Base-by-base conservation (phyloP, 306 rosid genomes). In the Aeschynomene evenia region DNA sequence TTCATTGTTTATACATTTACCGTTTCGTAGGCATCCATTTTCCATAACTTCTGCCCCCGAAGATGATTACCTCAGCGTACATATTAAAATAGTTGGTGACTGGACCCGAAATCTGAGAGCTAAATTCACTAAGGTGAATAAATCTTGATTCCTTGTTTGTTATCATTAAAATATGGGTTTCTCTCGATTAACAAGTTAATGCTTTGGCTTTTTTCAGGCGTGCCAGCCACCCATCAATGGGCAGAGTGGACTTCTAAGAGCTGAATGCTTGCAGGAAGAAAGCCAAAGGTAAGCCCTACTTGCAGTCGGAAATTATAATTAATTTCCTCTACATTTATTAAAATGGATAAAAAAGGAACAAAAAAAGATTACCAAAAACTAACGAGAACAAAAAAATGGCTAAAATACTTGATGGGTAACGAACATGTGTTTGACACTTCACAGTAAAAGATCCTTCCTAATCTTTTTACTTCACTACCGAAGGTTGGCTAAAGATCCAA, bases 11-110 rank as follows among this genome's bases (percentile, higher is more conserved):
- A 57, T 48, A 60, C 61, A 36, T 9, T 40, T 40, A n/a, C 15
- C 20, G 51, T n/a, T 53, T 19, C 58, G 73, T 76, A 87, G 93
- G 93, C 93, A 87, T 72, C 93, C 93, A 53, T 87, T 87, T 77
- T 87, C 93, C 72, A 83, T 87, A 69, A 85, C 89, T 66, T 87
- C 93, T 1, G 89, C 93, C 52, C 93, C 93, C 2, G 81, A 82
- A 49, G 90, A 87, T 39, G 74, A 85, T 76, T 73, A 75, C 83
- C 79, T 87, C 20, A 83, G 93, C 31, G 93, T 87, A 59, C 93
- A 87, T 65, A 87, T 87, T 34, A 84, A 85, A 65, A 78, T 64
- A 43, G 11, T 74, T 10, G 93, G 93, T 22, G 93, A 87, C 16
- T 87, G 93, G 93, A 85, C 90, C 9, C 55, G 70, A 54, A 73